phyloP scores from a whole-genome alignment of 306 rosid species.

The Cyamopsis tetragonoloba region DNA sequence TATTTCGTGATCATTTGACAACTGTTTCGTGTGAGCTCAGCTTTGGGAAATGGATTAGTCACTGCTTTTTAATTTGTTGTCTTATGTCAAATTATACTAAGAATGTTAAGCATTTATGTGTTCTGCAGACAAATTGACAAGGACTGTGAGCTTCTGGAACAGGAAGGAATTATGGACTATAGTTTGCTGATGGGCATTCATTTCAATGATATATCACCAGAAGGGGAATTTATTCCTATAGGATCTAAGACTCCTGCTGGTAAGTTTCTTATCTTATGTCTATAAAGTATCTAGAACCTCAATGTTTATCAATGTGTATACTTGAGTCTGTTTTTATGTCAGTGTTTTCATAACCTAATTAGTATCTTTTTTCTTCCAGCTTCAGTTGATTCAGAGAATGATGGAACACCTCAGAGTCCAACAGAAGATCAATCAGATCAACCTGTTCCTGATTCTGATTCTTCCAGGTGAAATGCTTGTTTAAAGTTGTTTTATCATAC shows the following conservation, averaged over 20 bases:
- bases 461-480: conserved; percentile 56
- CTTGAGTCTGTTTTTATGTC: background rate
- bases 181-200: conserved; percentile 84
- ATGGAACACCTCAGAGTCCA: conserved; percentile 43
- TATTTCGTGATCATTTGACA: too few species aligned
- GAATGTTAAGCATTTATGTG: background rate
- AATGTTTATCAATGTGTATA: background rate
- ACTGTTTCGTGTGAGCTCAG: too few species aligned
- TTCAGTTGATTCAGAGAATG: conserved; percentile 48
- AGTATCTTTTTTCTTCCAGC: background rate
- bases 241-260: conserved; percentile 49
- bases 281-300: background rate
- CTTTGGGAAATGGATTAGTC: too few species aligned
- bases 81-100: conserved; percentile 5
- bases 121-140: conserved; percentile 70
- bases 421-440: conserved; percentile 59
- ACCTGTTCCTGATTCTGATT: conserved; percentile 57
- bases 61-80: background rate
- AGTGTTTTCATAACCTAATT: background rate
- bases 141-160: conserved; percentile 90
- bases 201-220: conserved; percentile 64
- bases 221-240: conserved; percentile 58
- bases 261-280: conserved; percentile 28
- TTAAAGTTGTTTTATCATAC: background rate
- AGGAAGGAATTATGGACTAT: conserved; percentile 93